These are phyloP conservation scores for Alternaria triticina DNA, from an alignment of 2,329 filamentous ascomycete genomes.

Conservation along the genomic window DNA sequence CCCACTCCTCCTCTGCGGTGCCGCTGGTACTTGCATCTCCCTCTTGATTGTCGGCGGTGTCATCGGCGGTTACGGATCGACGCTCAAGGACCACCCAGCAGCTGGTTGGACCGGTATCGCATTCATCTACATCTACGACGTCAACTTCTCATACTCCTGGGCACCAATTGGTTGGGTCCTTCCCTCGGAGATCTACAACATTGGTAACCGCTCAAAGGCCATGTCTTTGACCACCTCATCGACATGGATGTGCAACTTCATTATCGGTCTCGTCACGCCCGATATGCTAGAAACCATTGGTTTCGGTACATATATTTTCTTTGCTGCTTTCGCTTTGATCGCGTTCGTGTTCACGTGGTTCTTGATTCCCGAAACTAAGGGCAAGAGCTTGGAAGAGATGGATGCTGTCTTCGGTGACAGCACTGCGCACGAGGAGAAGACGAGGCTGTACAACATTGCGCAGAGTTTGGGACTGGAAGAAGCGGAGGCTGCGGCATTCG, in stretches of 20 bases:
- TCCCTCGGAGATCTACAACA: constrained; percentile 74
- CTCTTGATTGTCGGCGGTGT: constrained; percentile 76
- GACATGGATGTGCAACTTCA: constrained; percentile 83
- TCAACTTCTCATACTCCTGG: constrained; percentile 67
- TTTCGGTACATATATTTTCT: constrained; percentile 58
- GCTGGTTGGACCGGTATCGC: constrained; percentile 73
- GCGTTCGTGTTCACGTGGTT: constrained; percentile 57
- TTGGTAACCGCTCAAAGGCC: constrained; percentile 71
- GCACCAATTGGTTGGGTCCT: constrained; percentile 77
- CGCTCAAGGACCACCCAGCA: constrained; percentile 62
- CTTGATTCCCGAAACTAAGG: constrained; percentile 75
- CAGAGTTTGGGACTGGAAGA: constrained; percentile 24
- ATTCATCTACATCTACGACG: constrained; percentile 67
- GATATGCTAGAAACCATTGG: constrained; percentile 72
- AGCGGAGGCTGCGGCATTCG: constrained; percentile 15
- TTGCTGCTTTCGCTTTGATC: constrained; percentile 57
- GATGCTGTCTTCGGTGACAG: constrained; percentile 86
- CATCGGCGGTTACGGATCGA: constrained; percentile 65
- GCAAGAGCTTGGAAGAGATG: constrained; percentile 77
- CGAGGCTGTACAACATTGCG: constrained; percentile 25
- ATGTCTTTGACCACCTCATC: constrained; percentile 71
- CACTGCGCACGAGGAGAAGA: constrained; percentile 62
- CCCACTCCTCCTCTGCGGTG: constrained; percentile 66
- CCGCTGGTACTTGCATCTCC: constrained; percentile 71
- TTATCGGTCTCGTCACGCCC: constrained; percentile 69